Conservation (phyloP, 139 green algal species). For the Closterium sp. region DNA sequence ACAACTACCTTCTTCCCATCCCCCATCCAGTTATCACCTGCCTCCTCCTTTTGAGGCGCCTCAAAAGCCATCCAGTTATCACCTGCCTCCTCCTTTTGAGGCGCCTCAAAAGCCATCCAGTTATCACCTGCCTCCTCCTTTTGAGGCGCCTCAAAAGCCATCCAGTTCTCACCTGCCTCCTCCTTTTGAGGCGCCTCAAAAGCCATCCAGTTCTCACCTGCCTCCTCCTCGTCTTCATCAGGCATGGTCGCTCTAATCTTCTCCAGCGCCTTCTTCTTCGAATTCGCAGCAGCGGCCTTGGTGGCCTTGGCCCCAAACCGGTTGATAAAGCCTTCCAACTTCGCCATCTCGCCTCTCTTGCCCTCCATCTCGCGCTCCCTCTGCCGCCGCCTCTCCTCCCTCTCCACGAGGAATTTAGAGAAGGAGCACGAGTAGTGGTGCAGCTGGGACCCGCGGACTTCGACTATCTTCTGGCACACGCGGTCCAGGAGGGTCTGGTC, state of each 20-base stretch:
- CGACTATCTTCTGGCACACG: constrained; percentile 44
- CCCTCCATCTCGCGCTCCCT: constrained; percentile 51
- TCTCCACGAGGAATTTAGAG: constrained; percentile 63
- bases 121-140: too few relatives aligned
- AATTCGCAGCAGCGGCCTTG: constrained; percentile 70
- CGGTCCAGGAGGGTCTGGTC: constrained; percentile 67
- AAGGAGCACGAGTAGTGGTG: constrained; percentile 67
- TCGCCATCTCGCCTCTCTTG: constrained; percentile 58
- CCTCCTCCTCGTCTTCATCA: background rate
- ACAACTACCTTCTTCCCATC: too few relatives aligned
- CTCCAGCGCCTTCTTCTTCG: constrained; percentile 52
- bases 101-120: too few relatives aligned
- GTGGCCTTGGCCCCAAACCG: constrained; percentile 72
- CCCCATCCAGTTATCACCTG: too few relatives aligned
- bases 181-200: too few relatives aligned
- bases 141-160: too few relatives aligned
- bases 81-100: too few relatives aligned
- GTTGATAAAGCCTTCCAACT: constrained; percentile 70
- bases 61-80: too few relatives aligned
- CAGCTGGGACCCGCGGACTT: constrained; percentile 63
- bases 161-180: too few relatives aligned
- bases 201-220: too few relatives aligned
- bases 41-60: too few relatives aligned
- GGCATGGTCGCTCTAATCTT: constrained; percentile 41
- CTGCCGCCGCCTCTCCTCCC: constrained; percentile 57